phyloP scores from a whole-genome alignment of 2,329 filamentous ascomycete genomes.

The Beauveria caledonica region DNA sequence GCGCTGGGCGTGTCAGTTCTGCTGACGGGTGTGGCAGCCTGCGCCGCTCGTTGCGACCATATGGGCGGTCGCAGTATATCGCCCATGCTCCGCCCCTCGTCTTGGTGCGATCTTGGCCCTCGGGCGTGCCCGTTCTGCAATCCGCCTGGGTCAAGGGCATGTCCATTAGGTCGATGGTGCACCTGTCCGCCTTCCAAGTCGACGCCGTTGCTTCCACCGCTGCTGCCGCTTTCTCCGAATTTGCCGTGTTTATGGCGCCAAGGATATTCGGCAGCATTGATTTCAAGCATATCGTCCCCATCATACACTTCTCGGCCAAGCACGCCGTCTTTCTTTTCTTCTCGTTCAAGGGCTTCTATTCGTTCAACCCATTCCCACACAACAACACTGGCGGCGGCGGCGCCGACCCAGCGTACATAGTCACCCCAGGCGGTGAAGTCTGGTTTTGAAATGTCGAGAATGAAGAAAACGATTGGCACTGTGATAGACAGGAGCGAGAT shows the following conservation, averaged over 20 bases:
- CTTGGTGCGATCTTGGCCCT: slow-evolving; percentile 14
- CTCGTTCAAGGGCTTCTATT: slow-evolving; percentile 84
- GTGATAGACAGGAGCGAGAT: slow-evolving; percentile 75
- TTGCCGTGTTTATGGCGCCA: slow-evolving; percentile 36
- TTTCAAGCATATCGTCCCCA: slow-evolving; percentile 83
- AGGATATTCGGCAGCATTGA: slow-evolving; percentile 41
- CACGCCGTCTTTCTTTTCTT: slow-evolving; percentile 91
- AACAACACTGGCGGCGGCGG: slow-evolving; percentile 87
- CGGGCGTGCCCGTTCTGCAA: slow-evolving; percentile 17
- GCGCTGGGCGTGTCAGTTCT: slow-evolving; percentile 56
- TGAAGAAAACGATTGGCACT: slow-evolving; percentile 87
- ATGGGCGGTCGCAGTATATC: slow-evolving; percentile 40
- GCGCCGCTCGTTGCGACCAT: slow-evolving; percentile 48
- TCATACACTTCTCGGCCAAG: slow-evolving; percentile 87
- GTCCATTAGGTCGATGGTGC: not conserved
- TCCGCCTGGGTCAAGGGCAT: not conserved
- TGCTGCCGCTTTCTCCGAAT: slow-evolving; percentile 20
- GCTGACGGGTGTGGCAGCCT: slow-evolving; percentile 49
- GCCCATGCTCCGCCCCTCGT: slow-evolving; percentile 21
- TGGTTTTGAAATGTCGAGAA: slow-evolving; percentile 78
- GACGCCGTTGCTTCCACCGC: slow-evolving; percentile 22
- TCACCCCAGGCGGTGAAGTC: slow-evolving; percentile 88
- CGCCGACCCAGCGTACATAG: slow-evolving; percentile 94
- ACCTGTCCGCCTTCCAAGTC: slow-evolving; percentile 13
- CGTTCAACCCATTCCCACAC: slow-evolving; percentile 98